A percentile compares a stretch with the other conserved stretches of the same genome.
Evolutionary conservation across 2,329 filamentous ascomycete species (phyloP).

Genomic region (Pseudocercospora eumusae): DNA sequence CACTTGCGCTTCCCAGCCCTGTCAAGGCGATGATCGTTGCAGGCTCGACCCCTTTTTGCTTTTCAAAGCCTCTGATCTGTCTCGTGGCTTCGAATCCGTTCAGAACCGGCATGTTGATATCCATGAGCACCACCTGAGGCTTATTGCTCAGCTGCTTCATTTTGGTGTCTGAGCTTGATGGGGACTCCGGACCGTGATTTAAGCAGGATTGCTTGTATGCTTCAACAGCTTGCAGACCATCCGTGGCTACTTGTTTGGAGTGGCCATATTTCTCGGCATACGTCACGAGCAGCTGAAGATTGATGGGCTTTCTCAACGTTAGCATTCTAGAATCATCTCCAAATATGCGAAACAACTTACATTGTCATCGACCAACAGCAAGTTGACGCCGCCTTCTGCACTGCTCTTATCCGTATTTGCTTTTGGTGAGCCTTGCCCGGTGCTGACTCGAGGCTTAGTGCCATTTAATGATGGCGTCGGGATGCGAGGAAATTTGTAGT

Average conservation of each 20-base stretch:
- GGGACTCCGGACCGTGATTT: neutral
- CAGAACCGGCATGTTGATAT: constrained; percentile 40
- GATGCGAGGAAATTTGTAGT: constrained; percentile 28
- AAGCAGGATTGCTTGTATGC: constrained; percentile 39
- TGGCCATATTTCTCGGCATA: constrained; percentile 43
- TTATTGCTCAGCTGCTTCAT: constrained; percentile 10
- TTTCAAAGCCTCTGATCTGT: constrained; percentile 38
- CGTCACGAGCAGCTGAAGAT: constrained; percentile 37
- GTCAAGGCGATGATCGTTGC: constrained; percentile 39
- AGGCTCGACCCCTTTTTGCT: constrained; percentile 28
- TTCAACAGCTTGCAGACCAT: constrained; percentile 54
- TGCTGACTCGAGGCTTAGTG: constrained; percentile 18
- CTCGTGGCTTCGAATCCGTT: constrained; percentile 41
- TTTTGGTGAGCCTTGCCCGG: constrained; percentile 11
- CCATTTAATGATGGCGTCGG: constrained; percentile 28
- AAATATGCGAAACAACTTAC: constrained; percentile 20
- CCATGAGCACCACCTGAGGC: constrained; percentile 47
- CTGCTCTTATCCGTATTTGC: constrained; percentile 16
- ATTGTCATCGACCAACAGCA: constrained; percentile 41
- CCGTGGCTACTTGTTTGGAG: constrained; percentile 47
- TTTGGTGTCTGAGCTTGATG: neutral
- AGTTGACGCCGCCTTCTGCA: constrained; percentile 26
- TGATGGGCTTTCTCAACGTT: constrained; percentile 31
- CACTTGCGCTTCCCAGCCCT: constrained; percentile 35
- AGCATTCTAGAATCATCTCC: neutral